Conservation (phyloP, 108 stramenopile species). For the Halocafeteria seosinensis region DNA sequence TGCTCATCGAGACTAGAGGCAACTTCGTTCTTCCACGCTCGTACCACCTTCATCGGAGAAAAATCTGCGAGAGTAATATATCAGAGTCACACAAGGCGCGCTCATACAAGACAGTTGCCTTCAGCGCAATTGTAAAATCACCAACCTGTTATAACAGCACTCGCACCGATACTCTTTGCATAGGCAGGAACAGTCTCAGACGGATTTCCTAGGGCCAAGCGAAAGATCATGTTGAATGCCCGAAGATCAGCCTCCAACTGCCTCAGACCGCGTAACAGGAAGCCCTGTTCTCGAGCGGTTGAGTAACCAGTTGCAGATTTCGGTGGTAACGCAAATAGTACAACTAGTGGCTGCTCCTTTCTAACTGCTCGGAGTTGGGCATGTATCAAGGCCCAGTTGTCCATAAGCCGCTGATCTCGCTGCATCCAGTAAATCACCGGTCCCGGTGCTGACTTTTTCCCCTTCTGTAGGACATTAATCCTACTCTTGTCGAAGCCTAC, state of each 20-base stretch:
- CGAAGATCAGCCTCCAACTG: not conserved
- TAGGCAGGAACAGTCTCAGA: not conserved
- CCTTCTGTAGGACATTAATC: not conserved
- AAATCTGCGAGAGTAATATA: too few relatives aligned
- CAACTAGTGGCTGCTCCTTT: slow-evolving; percentile 41
- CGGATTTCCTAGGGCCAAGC: not conserved
- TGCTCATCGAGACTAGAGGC: slow-evolving; percentile 22
- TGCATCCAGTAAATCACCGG: slow-evolving; percentile 89
- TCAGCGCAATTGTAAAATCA: too few relatives aligned
- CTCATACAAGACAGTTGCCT: too few relatives aligned
- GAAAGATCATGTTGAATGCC: not conserved
- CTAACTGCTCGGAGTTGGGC: slow-evolving; percentile 48
- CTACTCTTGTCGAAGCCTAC: not conserved
- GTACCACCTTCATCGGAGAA: slow-evolving; percentile 55
- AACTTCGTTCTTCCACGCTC: slow-evolving; percentile 48
- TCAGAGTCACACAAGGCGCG: too few relatives aligned
- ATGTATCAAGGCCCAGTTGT: slow-evolving; percentile 84
- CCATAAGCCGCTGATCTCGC: slow-evolving; percentile 70
- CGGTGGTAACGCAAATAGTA: slow-evolving; percentile 42
- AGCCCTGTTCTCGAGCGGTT: not conserved
- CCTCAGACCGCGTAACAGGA: slow-evolving; percentile 1
- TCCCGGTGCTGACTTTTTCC: not conserved
- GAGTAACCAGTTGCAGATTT: not conserved
- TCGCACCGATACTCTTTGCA: slow-evolving; percentile 25
- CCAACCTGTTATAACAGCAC: slow-evolving; percentile 49